Conservation (phyloP, 2,329 filamentous ascomycete genomes). For the Penicillium sp. region DNA sequence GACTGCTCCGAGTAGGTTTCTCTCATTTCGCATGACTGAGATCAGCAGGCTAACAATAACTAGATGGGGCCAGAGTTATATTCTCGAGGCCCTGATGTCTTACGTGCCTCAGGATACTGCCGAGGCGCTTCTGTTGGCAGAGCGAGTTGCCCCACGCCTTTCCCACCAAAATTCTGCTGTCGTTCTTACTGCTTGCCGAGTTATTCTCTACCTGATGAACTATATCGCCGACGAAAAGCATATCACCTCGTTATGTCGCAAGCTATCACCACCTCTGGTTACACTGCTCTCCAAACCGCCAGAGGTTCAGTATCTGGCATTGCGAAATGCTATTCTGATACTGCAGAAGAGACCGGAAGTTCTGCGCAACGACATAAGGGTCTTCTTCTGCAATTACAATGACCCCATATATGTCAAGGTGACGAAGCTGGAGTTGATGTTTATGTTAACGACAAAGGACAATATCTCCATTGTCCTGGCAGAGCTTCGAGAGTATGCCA, state of each 20-base stretch:
- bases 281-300: slow-evolving; percentile 94
- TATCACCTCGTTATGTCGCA: slow-evolving; percentile 82
- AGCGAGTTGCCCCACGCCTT: slow-evolving; percentile 90
- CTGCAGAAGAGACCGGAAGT: slow-evolving; percentile 92
- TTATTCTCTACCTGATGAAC: slow-evolving; percentile 97
- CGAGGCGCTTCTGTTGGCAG: slow-evolving; percentile 86
- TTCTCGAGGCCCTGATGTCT: slow-evolving; percentile 95
- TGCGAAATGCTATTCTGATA: slow-evolving; percentile 91
- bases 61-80: slow-evolving; percentile 98
- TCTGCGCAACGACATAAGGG: slow-evolving; percentile 90
- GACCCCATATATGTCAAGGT: slow-evolving; percentile 99
- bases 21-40: background rate
- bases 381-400: slow-evolving; percentile 99
- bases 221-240: slow-evolving; percentile 93
- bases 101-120: slow-evolving; percentile 91
- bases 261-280: slow-evolving; percentile 91
- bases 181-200: slow-evolving; percentile 91
- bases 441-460: slow-evolving; percentile 94
- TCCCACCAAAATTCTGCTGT: slow-evolving; percentile 97
- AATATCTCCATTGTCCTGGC: slow-evolving; percentile 96
- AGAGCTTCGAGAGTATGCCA: slow-evolving; percentile 89
- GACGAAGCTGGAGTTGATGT: slow-evolving; percentile 96
- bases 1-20: slow-evolving; percentile 89
- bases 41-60: slow-evolving; percentile 19
- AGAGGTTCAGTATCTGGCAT: slow-evolving; percentile 95